These are phyloP conservation scores for Torulaspora globosa DNA, from an alignment of 1,139 yeast genomes.

Conservation along the genomic window DNA sequence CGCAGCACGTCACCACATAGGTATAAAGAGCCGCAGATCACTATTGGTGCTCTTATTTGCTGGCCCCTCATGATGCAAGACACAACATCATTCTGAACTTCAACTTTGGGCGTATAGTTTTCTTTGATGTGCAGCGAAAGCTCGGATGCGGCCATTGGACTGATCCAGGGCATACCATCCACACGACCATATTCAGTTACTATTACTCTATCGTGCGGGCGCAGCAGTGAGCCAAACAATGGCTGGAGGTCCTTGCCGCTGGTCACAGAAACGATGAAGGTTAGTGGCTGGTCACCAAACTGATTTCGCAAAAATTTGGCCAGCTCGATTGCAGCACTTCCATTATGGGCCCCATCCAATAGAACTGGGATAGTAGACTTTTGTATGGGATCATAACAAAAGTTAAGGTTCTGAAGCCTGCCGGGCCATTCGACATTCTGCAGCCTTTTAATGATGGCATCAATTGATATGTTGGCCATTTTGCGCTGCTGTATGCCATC, in stretches of 20 bases:
- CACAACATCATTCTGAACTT: slow-evolving; percentile 21
- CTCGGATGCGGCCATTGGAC: slow-evolving; percentile 43
- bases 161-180: slow-evolving; percentile 92
- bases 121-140: slow-evolving; percentile 38
- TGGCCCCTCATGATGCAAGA: slow-evolving; percentile 6
- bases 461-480: slow-evolving; percentile 28
- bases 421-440: slow-evolving; percentile 55
- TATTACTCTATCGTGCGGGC: slow-evolving; percentile 51
- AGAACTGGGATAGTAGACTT: slow-evolving; percentile 41
- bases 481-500: slow-evolving; percentile 36
- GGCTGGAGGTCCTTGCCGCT: slow-evolving; percentile 59
- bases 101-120: slow-evolving; percentile 37
- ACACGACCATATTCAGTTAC: slow-evolving; percentile 64
- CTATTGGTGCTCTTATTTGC: slow-evolving; percentile 40
- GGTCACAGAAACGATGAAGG: slow-evolving; percentile 72
- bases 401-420: slow-evolving; percentile 48
- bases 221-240: slow-evolving; percentile 51
- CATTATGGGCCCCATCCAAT: slow-evolving; percentile 92
- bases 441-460: slow-evolving; percentile 50
- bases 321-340: slow-evolving; percentile 72
- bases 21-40: slow-evolving; percentile 77
- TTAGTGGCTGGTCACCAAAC: slow-evolving; percentile 40
- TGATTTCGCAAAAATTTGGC: slow-evolving; percentile 42
- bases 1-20: slow-evolving; percentile 66
- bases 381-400: slow-evolving; percentile 27